These are phyloP conservation scores for Medicago arabica DNA, from an alignment of 306 rosid species.

Conservation along the genomic window DNA sequence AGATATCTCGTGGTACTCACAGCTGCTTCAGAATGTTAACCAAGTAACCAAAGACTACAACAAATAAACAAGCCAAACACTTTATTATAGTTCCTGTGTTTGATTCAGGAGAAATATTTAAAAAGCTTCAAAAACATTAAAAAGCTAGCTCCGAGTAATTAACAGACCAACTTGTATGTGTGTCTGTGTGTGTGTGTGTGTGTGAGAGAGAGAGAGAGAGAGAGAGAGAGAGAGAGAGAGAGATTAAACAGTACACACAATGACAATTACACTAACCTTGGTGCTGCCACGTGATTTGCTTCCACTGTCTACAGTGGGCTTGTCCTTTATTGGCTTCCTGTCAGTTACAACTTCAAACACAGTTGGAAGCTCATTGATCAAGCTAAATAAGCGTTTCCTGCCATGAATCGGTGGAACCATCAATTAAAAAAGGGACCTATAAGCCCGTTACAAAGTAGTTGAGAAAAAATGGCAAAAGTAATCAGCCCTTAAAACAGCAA, in stretches of 20 bases:
- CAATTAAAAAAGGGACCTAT: constrained; percentile 25
- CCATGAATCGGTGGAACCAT: constrained; percentile 46
- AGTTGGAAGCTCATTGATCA: constrained; percentile 98
- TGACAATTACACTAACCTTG: constrained; percentile 61
- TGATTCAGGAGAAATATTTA: background rate
- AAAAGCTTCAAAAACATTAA: background rate
- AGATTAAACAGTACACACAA: background rate
- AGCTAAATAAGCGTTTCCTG: constrained; percentile 95
- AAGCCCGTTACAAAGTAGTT: constrained; percentile 22
- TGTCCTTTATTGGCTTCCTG: constrained; percentile 85
- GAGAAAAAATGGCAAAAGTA: constrained; percentile 18
- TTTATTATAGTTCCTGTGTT: background rate
- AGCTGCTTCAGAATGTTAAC: constrained; percentile 20
- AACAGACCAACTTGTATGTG: background rate
- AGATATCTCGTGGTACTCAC: constrained; percentile 8
- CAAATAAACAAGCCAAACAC: constrained; percentile 21
- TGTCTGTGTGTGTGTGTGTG: too few species aligned
- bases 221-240: too few species aligned
- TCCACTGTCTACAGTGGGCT: constrained; percentile 92
- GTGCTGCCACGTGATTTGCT: constrained; percentile 90
- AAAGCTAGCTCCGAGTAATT: background rate
- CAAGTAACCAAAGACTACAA: background rate
- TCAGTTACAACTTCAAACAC: constrained; percentile 99
- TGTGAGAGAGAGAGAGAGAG: too few species aligned
- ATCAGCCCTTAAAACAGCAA: constrained; percentile 15